Conservation (phyloP, 164 flowering plant genomes). For the Liquidambar formosana region DNA sequence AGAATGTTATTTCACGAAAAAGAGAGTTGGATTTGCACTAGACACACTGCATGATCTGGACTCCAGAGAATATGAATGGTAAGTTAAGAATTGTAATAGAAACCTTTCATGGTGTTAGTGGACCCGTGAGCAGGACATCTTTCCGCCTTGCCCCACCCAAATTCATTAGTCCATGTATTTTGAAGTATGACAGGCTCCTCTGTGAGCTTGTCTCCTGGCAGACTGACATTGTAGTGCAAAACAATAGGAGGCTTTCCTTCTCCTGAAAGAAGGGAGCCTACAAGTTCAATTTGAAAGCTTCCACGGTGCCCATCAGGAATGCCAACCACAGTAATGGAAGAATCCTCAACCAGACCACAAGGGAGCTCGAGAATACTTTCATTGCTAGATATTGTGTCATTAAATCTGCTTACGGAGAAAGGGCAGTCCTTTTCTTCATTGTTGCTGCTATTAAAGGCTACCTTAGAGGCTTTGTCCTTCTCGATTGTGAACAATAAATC, state of each 20-base stretch:
- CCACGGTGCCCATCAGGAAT: constrained; percentile 50
- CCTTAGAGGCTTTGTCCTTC: constrained; percentile 33
- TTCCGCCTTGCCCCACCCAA: constrained; percentile 81
- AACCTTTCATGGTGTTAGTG: constrained; percentile 46
- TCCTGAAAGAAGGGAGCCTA: constrained; percentile 43
- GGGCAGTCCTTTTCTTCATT: constrained; percentile 46
- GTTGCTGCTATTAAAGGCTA: constrained; percentile 2
- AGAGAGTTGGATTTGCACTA: neutral
- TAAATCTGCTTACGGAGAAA: constrained; percentile 37
- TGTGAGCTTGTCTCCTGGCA: constrained; percentile 61
- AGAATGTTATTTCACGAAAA: no score
- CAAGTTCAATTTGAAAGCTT: constrained; percentile 66
- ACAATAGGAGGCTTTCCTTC: constrained; percentile 53
- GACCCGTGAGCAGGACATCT: constrained; percentile 65
- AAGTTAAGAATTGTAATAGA: neutral
- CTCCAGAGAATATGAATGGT: neutral
- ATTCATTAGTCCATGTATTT: constrained; percentile 72
- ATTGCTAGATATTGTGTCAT: constrained; percentile 19
- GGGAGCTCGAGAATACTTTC: constrained; percentile 59
- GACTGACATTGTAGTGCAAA: constrained; percentile 61
- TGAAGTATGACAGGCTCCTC: constrained; percentile 65
- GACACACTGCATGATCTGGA: neutral
- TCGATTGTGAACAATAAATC: constrained; percentile 45
- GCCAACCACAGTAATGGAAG: constrained; percentile 77
- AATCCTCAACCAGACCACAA: constrained; percentile 83